These are phyloP conservation scores for Lichtheimia hyalospora DNA, from an alignment of 371 early-diverging fungal species.

Conservation along the genomic window DNA sequence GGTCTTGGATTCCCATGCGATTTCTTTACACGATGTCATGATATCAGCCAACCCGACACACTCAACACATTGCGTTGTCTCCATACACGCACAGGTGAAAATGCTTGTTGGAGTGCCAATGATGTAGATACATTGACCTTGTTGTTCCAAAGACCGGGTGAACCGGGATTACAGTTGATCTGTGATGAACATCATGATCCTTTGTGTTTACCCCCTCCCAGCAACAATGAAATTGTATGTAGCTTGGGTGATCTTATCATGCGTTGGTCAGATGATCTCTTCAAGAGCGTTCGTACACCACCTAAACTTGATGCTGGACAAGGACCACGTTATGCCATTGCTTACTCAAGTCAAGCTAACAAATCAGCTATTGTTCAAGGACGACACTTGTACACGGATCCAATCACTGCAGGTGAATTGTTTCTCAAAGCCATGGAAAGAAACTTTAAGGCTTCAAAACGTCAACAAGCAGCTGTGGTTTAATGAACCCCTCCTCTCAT, in stretches of 20 bases:
- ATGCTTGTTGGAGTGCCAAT: conserved; percentile 6
- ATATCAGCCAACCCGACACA: conserved; percentile 22
- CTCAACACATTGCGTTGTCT: conserved; percentile 32
- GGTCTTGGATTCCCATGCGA: conserved; percentile 29
- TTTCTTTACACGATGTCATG: conserved; percentile 33
- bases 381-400: conserved; percentile 23
- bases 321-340: conserved; percentile 37
- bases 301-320: conserved; percentile 32
- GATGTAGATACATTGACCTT: conserved; percentile 36
- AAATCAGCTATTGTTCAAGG: conserved; percentile 37
- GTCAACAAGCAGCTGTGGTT: background rate
- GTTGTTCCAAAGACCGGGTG: conserved; percentile 28
- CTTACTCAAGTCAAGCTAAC: conserved; percentile 37
- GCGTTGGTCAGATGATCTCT: conserved; percentile 33
- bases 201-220: too few species aligned
- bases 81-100: conserved; percentile 10
- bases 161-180: conserved; percentile 27
- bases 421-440: conserved; percentile 30
- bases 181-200: too few species aligned
- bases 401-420: conserved; percentile 34
- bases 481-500: background rate
- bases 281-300: conserved; percentile 28
- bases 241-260: conserved; percentile 35
- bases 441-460: conserved; percentile 25
- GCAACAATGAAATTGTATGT: conserved; percentile 28